Percentiles rank a stretch among this genome's conserved stretches.
These are phyloP conservation scores for Aspergillus uvarum DNA, from an alignment of 2,329 filamentous ascomycete genomes.

Conservation along the genomic window DNA sequence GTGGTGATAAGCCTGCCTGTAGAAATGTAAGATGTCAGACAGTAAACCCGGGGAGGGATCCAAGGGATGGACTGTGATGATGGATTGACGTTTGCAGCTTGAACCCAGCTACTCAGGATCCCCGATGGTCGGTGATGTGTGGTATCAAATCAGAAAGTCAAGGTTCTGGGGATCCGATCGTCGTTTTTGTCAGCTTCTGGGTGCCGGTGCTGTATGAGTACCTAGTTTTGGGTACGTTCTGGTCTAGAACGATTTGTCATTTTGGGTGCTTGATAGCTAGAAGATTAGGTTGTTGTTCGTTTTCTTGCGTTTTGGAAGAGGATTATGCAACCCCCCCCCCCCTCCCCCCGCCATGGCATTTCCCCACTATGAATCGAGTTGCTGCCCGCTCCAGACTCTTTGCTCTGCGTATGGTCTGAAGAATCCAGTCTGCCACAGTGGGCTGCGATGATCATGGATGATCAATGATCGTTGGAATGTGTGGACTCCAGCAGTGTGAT, in stretches of 20 bases:
- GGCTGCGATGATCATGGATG: neutral
- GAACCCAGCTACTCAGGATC: neutral
- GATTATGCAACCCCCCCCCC: neutral
- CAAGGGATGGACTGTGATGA: neutral
- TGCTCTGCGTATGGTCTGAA: too few relatives aligned
- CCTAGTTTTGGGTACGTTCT: neutral
- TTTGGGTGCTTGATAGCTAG: neutral
- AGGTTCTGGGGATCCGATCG: neutral
- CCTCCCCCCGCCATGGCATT: neutral
- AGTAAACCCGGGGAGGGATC: neutral
- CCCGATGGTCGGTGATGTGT: neutral
- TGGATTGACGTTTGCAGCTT: neutral
- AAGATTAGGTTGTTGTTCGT: neutral
- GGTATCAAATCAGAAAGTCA: neutral
- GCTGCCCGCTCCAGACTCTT: neutral
- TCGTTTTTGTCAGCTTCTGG: too few relatives aligned
- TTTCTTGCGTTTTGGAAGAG: neutral
- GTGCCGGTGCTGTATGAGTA: too few relatives aligned
- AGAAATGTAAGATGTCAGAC: neutral
- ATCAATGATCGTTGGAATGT: neutral
- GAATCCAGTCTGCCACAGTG: neutral
- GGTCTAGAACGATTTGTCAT: neutral
- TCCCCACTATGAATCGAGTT: neutral
- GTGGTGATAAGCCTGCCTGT: too few relatives aligned
- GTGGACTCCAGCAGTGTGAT: neutral